Conservation (phyloP, 139 green algal species). For the Picochlorum sp. region DNA sequence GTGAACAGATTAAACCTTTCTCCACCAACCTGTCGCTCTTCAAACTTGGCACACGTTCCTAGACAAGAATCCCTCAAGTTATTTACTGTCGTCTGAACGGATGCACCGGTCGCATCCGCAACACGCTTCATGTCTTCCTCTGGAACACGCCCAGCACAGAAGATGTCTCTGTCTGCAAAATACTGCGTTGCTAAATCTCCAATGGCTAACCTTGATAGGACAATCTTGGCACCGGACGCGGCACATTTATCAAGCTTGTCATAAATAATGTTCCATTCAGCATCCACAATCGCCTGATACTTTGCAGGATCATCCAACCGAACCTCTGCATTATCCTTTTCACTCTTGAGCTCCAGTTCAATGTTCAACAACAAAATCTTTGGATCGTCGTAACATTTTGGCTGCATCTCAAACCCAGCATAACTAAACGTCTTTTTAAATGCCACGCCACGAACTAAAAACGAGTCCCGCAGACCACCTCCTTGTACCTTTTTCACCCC, state of each 20-base stretch:
- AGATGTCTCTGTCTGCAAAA: conserved; percentile 95
- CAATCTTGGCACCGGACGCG: conserved; percentile 78
- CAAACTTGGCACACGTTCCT: conserved; percentile 80
- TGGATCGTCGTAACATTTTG: conserved; percentile 79
- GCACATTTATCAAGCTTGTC: conserved; percentile 91
- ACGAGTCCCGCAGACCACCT: conserved; percentile 88
- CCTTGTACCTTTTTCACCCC: conserved; percentile 94
- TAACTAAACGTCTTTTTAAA: conserved; percentile 99
- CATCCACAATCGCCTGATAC: conserved; percentile 97
- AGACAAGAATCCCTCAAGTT: conserved; percentile 69
- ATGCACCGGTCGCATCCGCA: conserved; percentile 67
- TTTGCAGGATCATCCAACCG: conserved; percentile 83
- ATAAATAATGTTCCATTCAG: conserved; percentile 99
- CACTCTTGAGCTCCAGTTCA: conserved; percentile 96
- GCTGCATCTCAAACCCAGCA: conserved; percentile 99
- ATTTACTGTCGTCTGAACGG: conserved; percentile 90
- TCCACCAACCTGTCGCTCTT: conserved; percentile 94
- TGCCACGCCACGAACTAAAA: conserved; percentile 95
- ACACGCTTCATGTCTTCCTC: conserved; percentile 87
- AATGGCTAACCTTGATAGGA: conserved; percentile 84
- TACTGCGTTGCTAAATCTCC: conserved; percentile 96
- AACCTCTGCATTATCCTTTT: conserved; percentile 97
- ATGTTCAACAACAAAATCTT: conserved; percentile 98
- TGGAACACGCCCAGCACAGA: conserved; percentile 90
- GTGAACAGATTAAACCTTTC: conserved; percentile 98